A percentile compares a stretch with the other conserved stretches of the same genome.
phyloP scores from a whole-genome alignment of 805 yeast genomes.

The Schwanniomyces vanrijiae region DNA sequence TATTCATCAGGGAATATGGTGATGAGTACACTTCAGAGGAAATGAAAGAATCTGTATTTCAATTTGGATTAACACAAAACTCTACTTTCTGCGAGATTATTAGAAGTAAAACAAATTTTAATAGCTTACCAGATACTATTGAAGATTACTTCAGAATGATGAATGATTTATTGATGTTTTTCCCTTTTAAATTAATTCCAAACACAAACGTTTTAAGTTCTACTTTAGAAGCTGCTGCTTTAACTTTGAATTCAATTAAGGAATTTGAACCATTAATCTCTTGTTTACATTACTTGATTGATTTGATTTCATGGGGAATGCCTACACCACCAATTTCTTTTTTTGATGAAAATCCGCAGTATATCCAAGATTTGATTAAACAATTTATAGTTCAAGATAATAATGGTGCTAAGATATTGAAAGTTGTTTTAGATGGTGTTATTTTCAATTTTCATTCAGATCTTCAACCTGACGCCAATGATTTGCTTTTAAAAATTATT shows the following conservation, averaged over 20 bases:
- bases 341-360: constrained; percentile 52
- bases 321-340: constrained; percentile 77
- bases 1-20: constrained; percentile 71
- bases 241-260: constrained; percentile 49
- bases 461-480: constrained; percentile 70
- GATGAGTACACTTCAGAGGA: constrained; percentile 49
- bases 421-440: constrained; percentile 61
- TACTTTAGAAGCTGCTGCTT: constrained; percentile 58
- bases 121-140: constrained; percentile 61
- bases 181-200: constrained; percentile 53
- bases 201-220: constrained; percentile 48
- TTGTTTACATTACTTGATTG: constrained; percentile 75
- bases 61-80: constrained; percentile 69
- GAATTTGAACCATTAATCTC: constrained; percentile 72
- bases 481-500: constrained; percentile 64
- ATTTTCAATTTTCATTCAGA: constrained; percentile 71
- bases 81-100: constrained; percentile 47
- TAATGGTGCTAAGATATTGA: constrained; percentile 58
- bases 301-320: constrained; percentile 82
- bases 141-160: constrained; percentile 87
- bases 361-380: constrained; percentile 48
- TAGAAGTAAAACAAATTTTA: constrained; percentile 24
- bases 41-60: constrained; percentile 64
- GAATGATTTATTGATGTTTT: constrained; percentile 74
- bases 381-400: constrained; percentile 39